Evolutionary conservation across 2,329 filamentous ascomycete species (phyloP).

Genomic region (Penicillium sp.): DNA sequence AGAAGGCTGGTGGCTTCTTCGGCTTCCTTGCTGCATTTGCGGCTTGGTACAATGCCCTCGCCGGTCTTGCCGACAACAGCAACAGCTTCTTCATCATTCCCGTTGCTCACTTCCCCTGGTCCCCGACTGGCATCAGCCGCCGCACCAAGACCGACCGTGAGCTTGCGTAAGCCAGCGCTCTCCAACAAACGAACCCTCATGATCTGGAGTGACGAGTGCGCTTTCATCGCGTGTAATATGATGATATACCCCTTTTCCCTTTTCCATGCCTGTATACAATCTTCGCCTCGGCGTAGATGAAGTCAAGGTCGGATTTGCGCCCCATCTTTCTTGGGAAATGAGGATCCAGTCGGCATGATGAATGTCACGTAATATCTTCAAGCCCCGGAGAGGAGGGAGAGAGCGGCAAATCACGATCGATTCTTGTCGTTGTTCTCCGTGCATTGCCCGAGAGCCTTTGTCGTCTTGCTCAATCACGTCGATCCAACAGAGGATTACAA

Average conservation of each 20-base stretch:
- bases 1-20: slow-evolving; percentile 69
- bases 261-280: slow-evolving; percentile 10
- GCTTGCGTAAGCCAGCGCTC: slow-evolving; percentile 22
- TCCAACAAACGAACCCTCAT: not conserved
- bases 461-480: too few relatives aligned
- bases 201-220: not conserved
- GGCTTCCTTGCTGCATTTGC: slow-evolving; percentile 75
- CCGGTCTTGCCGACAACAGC: slow-evolving; percentile 65
- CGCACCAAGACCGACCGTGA: slow-evolving; percentile 51
- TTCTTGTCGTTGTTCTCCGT: too few relatives aligned
- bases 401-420: too few relatives aligned
- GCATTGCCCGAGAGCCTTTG: too few relatives aligned
- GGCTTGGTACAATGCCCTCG: slow-evolving; percentile 82
- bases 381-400: too few relatives aligned
- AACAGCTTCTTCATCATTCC: slow-evolving; percentile 88
- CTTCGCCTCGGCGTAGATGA: not conserved
- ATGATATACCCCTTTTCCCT: slow-evolving; percentile 26
- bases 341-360: too few relatives aligned
- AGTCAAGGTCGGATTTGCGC: not conserved
- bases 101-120: slow-evolving; percentile 94
- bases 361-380: too few relatives aligned
- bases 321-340: too few relatives aligned
- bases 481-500: too few relatives aligned
- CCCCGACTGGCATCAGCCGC: slow-evolving; percentile 62
- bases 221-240: slow-evolving; percentile 20